phyloP scores from a whole-genome alignment of 345 rosid genomes.

The Schrenkiella parvula region DNA sequence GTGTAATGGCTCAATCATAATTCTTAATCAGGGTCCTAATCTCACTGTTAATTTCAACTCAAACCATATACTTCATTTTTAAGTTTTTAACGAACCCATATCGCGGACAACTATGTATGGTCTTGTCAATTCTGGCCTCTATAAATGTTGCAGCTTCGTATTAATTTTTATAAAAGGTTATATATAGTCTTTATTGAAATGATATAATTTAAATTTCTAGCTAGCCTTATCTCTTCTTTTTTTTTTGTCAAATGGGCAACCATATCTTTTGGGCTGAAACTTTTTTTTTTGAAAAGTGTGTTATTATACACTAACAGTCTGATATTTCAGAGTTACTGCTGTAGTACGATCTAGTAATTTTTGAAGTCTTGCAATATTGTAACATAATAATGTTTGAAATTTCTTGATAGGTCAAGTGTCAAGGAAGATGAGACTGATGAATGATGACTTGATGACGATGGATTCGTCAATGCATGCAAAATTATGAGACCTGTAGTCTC shows the following conservation, averaged over 20 bases:
- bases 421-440: not conserved
- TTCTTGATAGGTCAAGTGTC: not conserved
- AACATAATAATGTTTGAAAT: not conserved
- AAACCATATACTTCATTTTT: not conserved
- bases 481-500: conserved; percentile 13
- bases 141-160: not conserved
- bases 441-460: conserved; percentile 9
- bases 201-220: not conserved
- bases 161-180: not conserved
- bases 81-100: conserved; percentile 19
- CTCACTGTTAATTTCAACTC: conserved; percentile 3
- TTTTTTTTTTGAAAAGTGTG: not conserved
- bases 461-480: conserved; percentile 25
- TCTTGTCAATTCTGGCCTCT: conserved; percentile 20
- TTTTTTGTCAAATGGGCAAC: too few species aligned
- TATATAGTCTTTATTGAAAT: not conserved
- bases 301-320: not conserved
- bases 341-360: not conserved
- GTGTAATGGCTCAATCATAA: conserved; percentile 16
- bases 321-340: not conserved
- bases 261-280: not conserved
- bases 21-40: conserved; percentile 26
- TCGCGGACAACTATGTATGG: conserved; percentile 5
- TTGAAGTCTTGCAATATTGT: not conserved
- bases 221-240: too few species aligned